Evolutionary conservation across 192 early-diverging fungal species (phyloP).

Genomic region (Backusella psychrophila): DNA sequence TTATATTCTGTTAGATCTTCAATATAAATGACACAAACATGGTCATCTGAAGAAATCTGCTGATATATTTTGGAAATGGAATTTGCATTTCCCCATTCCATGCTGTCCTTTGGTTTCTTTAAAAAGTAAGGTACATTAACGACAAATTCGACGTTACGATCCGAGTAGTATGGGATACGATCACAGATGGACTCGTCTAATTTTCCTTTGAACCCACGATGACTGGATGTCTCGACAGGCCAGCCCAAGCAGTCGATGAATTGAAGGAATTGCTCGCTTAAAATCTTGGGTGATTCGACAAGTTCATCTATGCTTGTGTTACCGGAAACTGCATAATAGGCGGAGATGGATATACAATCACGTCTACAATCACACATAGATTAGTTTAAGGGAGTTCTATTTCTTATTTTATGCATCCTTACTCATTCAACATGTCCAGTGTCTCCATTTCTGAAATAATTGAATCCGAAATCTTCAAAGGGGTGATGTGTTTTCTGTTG

Average conservation of each 20-base stretch:
- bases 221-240: slow-evolving; percentile 61
- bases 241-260: slow-evolving; percentile 72
- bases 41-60: slow-evolving; percentile 55
- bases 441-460: slow-evolving; percentile 60
- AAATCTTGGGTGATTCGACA: slow-evolving; percentile 36
- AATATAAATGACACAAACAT: slow-evolving; percentile 72
- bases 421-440: slow-evolving; percentile 67
- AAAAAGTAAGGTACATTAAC: slow-evolving; percentile 72
- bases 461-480: slow-evolving; percentile 61
- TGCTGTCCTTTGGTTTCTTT: slow-evolving; percentile 10
- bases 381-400: neutral
- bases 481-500: slow-evolving; percentile 56
- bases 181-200: slow-evolving; percentile 50
- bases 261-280: slow-evolving; percentile 62
- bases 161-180: slow-evolving; percentile 70
- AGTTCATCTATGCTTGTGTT: slow-evolving; percentile 49
- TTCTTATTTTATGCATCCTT: slow-evolving; percentile 19
- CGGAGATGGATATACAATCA: slow-evolving; percentile 65
- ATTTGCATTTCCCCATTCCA: neutral
- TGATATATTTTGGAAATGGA: slow-evolving; percentile 36
- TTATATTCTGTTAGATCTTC: slow-evolving; percentile 53
- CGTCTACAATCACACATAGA: slow-evolving; percentile 39
- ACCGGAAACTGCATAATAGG: slow-evolving; percentile 62
- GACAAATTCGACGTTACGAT: slow-evolving; percentile 62
- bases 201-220: slow-evolving; percentile 65